Evolutionary conservation across 345 rosid genomes (phyloP).

Genomic region (Turnera subulata): DNA sequence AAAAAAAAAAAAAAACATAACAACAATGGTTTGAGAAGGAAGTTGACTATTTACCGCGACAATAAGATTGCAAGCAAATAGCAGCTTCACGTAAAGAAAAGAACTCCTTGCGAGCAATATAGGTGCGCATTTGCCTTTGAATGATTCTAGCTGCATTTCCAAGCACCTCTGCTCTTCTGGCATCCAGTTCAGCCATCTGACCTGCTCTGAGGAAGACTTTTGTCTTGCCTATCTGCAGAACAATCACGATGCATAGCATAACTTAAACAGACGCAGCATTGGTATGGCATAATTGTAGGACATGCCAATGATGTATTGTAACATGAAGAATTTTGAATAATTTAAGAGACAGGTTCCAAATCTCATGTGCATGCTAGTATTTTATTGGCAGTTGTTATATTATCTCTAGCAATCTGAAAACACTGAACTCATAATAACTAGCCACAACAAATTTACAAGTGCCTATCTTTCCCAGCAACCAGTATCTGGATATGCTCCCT

Average conservation of each 20-base stretch:
- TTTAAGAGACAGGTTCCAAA: no score
- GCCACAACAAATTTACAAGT: no score
- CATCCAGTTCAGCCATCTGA: constrained; percentile 98
- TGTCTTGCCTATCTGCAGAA: constrained; percentile 78
- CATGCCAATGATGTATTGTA: no score
- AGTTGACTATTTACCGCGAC: constrained; percentile 61
- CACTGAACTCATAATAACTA: no score
- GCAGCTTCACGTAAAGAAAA: constrained; percentile 74
- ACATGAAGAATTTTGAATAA: no score
- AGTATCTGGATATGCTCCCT: not conserved
- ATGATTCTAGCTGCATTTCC: constrained; percentile 95
- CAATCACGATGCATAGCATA: constrained; percentile 19
- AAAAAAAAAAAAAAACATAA: constrained; percentile 3
- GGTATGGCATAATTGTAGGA: no score
- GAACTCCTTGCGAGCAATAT: constrained; percentile 83
- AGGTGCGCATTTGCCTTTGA: constrained; percentile 83
- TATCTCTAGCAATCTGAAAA: no score
- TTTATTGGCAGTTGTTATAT: no score
- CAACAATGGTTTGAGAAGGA: not conserved
- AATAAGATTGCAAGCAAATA: constrained; percentile 66
- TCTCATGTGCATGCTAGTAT: no score
- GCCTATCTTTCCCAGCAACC: no score
- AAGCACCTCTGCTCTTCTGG: constrained; percentile 96
- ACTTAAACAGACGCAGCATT: no score
- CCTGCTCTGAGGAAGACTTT: constrained; percentile 98